Percentiles rank a stretch among this genome's conserved stretches.
Conservation (phyloP, 2,329 filamentous ascomycete genomes). For the Alternaria viburni region DNA sequence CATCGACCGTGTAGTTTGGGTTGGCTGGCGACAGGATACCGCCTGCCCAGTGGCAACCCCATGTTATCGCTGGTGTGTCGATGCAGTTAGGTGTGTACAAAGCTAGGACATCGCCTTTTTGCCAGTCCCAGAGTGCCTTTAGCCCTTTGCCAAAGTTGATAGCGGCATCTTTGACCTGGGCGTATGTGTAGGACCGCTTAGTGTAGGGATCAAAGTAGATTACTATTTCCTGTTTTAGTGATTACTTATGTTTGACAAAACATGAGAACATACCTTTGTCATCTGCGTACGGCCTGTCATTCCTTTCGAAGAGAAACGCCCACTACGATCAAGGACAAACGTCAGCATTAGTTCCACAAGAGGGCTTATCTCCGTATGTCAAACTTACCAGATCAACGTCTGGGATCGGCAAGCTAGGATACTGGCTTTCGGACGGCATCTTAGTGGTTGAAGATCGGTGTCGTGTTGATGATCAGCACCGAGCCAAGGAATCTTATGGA, state of each 20-base stretch:
- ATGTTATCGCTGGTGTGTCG: conserved; percentile 78
- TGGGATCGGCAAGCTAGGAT: conserved; percentile 71
- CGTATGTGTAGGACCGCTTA: conserved; percentile 71
- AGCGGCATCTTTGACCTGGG: conserved; percentile 68
- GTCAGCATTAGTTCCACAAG: neutral
- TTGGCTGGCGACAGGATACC: conserved; percentile 86
- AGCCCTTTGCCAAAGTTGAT: conserved; percentile 82
- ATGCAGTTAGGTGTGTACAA: conserved; percentile 83
- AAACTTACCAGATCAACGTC: conserved; percentile 65
- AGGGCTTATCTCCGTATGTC: neutral
- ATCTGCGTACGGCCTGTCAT: conserved; percentile 69
- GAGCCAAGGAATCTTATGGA: neutral
- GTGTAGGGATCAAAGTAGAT: conserved; percentile 80
- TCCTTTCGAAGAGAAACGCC: conserved; percentile 76
- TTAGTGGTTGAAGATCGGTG: conserved; percentile 14
- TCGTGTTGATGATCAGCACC: conserved; percentile 1
- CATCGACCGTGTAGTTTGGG: conserved; percentile 81
- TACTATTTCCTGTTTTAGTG: conserved; percentile 56
- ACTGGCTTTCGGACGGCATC: conserved; percentile 76
- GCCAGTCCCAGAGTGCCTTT: conserved; percentile 75
- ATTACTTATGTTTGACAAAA: neutral
- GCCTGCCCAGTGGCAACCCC: conserved; percentile 83
- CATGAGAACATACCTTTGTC: conserved; percentile 66
- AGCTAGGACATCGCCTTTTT: conserved; percentile 81
- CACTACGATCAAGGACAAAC: conserved; percentile 52